Conservation (phyloP, 345 rosid genomes). For the Syzygium jambos region DNA sequence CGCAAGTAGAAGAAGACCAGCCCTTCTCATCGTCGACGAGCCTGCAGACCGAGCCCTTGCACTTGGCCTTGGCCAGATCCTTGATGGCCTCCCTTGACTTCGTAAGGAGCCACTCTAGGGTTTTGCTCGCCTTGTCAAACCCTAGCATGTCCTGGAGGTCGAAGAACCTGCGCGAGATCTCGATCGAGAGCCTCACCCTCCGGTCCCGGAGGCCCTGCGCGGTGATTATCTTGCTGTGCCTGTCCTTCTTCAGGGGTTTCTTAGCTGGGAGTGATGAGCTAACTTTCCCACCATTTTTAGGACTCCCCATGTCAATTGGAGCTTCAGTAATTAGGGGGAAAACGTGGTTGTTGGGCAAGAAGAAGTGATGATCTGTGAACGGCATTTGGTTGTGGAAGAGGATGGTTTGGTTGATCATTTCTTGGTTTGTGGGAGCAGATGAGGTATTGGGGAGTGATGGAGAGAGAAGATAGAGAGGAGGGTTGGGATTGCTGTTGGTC, state of each 20-base stretch:
- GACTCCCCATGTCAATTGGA: background rate
- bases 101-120: conserved; percentile 71
- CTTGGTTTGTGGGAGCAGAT: background rate
- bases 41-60: background rate
- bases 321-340: background rate
- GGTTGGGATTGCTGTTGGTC: background rate
- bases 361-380: background rate
- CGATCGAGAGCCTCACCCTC: conserved; percentile 78
- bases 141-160: conserved; percentile 86
- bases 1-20: conserved; percentile 8
- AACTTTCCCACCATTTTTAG: background rate
- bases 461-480: background rate
- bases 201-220: conserved; percentile 77
- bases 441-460: background rate
- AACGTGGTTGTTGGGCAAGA: background rate
- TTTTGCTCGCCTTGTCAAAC: conserved; percentile 74
- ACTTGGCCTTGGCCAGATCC: conserved; percentile 20
- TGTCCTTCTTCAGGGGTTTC: conserved; percentile 37
- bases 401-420: background rate
- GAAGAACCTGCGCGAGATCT: conserved; percentile 61
- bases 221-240: conserved; percentile 73
- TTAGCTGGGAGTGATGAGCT: background rate
- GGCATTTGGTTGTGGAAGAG: background rate
- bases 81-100: conserved; percentile 53
- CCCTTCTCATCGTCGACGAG: background rate